Percentiles rank a stretch among this genome's conserved stretches.
Conservation (phyloP, 2,329 filamentous ascomycete species). For the Colletotrichum sojae region DNA sequence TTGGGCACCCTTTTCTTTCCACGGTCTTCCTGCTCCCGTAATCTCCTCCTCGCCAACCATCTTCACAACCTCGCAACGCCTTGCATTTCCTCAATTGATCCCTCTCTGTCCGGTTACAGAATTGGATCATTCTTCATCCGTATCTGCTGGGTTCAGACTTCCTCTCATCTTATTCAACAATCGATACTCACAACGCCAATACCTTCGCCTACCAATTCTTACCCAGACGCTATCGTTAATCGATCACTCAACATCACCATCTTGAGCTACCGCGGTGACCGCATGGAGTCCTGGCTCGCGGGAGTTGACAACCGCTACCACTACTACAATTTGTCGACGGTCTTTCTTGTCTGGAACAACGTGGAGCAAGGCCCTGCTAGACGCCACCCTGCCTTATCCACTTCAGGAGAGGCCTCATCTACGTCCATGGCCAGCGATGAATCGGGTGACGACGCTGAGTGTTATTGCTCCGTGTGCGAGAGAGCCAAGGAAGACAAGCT, state of each 20-base stretch:
- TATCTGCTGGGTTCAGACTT: conserved; percentile 7
- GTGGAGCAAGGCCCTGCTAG: neutral
- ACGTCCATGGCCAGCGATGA: too few relatives aligned
- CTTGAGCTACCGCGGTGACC: neutral
- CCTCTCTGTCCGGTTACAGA: conserved; percentile 2
- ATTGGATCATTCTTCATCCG: neutral
- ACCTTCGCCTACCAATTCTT: too few relatives aligned
- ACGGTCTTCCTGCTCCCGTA: conserved; percentile 1
- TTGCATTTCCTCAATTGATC: conserved; percentile 2
- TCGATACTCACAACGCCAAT: too few relatives aligned
- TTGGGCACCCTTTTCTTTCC: conserved; percentile 10
- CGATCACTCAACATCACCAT: neutral
- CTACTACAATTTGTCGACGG: neutral
- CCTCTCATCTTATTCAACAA: neutral
- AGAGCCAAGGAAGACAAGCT: too few relatives aligned
- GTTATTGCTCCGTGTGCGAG: too few relatives aligned
- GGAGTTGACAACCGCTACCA: neutral
- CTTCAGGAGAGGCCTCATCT: too few relatives aligned
- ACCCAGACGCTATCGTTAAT: too few relatives aligned
- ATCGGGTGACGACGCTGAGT: too few relatives aligned
- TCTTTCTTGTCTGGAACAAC: neutral
- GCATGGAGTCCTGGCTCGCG: neutral
- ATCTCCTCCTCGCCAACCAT: neutral
- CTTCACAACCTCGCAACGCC: neutral
- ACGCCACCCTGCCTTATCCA: too few relatives aligned